Percentiles rank a stretch among this genome's conserved stretches.
Conservation (phyloP, 1,139 yeast genomes). For the Sugiyamaella pinicola region DNA sequence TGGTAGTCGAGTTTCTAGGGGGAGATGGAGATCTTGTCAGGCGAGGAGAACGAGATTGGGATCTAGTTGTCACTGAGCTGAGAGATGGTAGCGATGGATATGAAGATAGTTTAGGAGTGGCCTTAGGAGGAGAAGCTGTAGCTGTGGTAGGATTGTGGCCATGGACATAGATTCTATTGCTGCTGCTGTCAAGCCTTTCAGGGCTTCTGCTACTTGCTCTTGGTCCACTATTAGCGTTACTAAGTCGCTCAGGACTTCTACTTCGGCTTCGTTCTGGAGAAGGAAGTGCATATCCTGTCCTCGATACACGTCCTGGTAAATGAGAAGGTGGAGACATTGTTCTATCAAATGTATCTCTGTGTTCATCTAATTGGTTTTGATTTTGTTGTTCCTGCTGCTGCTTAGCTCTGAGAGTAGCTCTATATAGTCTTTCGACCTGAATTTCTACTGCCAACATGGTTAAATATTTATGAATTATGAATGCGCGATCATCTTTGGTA, state of each 20-base stretch:
- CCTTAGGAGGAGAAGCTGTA: neutral
- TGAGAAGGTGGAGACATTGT: neutral
- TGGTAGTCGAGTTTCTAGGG: neutral
- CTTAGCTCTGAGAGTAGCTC: slow-evolving; percentile 43
- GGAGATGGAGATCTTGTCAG: slow-evolving; percentile 6
- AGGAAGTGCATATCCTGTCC: neutral
- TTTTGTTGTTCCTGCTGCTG: slow-evolving; percentile 17
- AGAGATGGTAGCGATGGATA: slow-evolving; percentile 16
- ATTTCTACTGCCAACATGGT: slow-evolving; percentile 57
- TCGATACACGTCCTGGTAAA: slow-evolving; percentile 3
- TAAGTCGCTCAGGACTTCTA: slow-evolving; percentile 6
- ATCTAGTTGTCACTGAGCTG: slow-evolving; percentile 4
- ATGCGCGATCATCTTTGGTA: slow-evolving; percentile 48
- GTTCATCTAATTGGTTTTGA: neutral
- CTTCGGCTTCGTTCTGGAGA: slow-evolving; percentile 4
- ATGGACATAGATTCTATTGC: slow-evolving; percentile 3
- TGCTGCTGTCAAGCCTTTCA: neutral
- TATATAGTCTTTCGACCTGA: slow-evolving; percentile 63
- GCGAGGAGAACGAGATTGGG: neutral
- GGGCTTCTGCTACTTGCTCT: slow-evolving; percentile 8
- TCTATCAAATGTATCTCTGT: neutral
- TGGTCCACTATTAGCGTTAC: neutral
- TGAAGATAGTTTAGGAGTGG: slow-evolving; percentile 16
- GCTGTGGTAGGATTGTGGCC: slow-evolving; percentile 12
- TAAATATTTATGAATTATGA: slow-evolving; percentile 53